Conservation (phyloP, 352 stramenopile species). For the Chrysophaeum taylorii region DNA sequence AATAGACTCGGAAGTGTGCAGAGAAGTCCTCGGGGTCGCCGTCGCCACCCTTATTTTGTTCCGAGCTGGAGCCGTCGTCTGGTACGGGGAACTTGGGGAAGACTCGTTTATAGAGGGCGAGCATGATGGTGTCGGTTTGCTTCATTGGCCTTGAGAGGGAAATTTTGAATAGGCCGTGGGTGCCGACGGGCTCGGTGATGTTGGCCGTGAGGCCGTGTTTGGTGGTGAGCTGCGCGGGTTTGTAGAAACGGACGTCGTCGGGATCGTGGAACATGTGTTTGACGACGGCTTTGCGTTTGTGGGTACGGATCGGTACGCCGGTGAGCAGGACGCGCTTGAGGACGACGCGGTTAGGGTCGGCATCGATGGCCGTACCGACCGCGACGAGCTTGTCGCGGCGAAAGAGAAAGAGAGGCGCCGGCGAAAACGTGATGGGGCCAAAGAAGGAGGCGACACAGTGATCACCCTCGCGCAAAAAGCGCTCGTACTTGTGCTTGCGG, state of each 20-base stretch:
- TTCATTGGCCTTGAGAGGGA: conserved; percentile 98
- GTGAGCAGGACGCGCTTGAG: conserved; percentile 95
- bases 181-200: conserved; percentile 94
- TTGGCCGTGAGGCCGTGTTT: conserved; percentile 95
- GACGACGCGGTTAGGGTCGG: conserved; percentile 92
- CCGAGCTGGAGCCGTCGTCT: too few species aligned
- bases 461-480: conserved; percentile 78
- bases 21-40: too few species aligned
- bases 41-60: too few species aligned
- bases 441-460: conserved; percentile 73
- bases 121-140: conserved; percentile 96
- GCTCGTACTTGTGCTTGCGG: conserved; percentile 97
- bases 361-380: conserved; percentile 81
- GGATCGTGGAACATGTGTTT: conserved; percentile 99
- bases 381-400: conserved; percentile 75
- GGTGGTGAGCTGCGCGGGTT: conserved; percentile 88
- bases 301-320: conserved; percentile 94
- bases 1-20: too few species aligned
- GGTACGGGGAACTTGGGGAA: conserved; percentile 78
- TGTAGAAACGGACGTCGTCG: conserved; percentile 95
- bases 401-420: conserved; percentile 88
- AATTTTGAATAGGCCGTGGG: conserved; percentile 97
- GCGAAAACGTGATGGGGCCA: conserved; percentile 88
- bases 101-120: conserved; percentile 97
- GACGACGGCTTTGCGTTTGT: conserved; percentile 92